A percentile compares a stretch with the other conserved stretches of the same genome.
phyloP scores from a whole-genome alignment of 202 grass and related monocot species.

The Eragrostis tef region DNA sequence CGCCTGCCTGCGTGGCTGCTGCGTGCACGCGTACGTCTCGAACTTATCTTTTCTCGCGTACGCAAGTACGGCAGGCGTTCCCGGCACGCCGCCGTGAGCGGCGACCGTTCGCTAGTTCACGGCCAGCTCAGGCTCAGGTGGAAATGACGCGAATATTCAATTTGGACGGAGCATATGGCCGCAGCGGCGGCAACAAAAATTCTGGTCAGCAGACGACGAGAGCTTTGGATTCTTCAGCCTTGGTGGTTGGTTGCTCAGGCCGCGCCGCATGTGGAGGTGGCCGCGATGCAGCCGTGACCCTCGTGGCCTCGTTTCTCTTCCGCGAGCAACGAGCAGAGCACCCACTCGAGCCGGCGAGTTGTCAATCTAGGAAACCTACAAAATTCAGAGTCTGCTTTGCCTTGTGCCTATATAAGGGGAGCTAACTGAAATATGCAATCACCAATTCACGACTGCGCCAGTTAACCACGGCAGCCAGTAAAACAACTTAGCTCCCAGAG shows the following conservation, averaged over 20 bases:
- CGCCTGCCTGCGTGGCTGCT: too few relatives aligned
- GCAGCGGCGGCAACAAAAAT: background rate
- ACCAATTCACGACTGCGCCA: background rate
- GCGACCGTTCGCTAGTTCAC: background rate
- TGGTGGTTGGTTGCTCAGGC: background rate
- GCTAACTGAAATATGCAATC: background rate
- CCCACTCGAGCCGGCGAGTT: too few relatives aligned
- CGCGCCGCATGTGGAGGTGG: slow-evolving; percentile 17
- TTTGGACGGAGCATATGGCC: background rate
- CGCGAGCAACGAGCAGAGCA: too few relatives aligned
- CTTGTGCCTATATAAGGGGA: slow-evolving; percentile 35
- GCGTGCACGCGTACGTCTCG: slow-evolving; percentile 3
- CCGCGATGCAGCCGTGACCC: background rate
- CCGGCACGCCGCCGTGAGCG: background rate
- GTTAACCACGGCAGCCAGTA: background rate
- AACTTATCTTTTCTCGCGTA: background rate
- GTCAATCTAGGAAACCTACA: background rate
- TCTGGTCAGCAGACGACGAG: slow-evolving; percentile 17
- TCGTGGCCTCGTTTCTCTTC: too few relatives aligned
- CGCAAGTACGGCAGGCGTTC: background rate
- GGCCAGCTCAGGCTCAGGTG: background rate
- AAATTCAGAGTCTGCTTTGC: background rate
- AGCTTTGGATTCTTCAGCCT: background rate
- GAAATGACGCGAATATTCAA: background rate
- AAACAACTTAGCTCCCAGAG: too few relatives aligned